Base-by-base conservation (phyloP, 371 early-diverging fungal genomes). In the Rhizopus delemar region DNA sequence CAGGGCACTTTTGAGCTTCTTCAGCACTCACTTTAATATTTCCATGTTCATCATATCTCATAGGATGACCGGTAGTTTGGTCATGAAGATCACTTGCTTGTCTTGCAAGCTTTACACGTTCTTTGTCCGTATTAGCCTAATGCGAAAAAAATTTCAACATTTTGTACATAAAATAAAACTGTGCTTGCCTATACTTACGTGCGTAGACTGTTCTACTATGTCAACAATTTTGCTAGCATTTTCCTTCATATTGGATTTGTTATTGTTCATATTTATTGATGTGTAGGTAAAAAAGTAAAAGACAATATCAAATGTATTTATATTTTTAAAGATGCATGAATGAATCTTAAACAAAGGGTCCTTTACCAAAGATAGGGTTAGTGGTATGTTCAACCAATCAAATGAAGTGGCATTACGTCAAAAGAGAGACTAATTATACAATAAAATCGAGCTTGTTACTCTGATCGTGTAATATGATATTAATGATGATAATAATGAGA, bases 1-100 rank as follows among this genome's bases (percentile, higher is more conserved):
- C 61, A 39, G 74, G 70, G 15, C 70, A 68, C 35, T 56, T 22
- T 38, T 59, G 62, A 33, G 74, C 70, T 41, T 68, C 66, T 46
- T 66, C 58, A 16, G 56, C 52, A 9, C 46, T 16, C 9, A 31
- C 66, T 22, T 60, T 39, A 12, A 66, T 60, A 11, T 69, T 58
- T 7, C 69, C 73, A 34, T 72, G 59, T 12, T 62, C 57, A 46
- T 72, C 73, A 41, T 69, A 57, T 28, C 60, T 52, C 69, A 72
- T 63, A 12, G 69, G 46, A n/a, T 62, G 66, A 8, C 73, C 73
- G 45, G 69, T 69, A 3, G 57, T 53, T 16, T 56, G 36, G 35
- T 69, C 41, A 50, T 72, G 73, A 6, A 72, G 16, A 15, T 56
- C 50, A 41, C 55, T 69, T 4, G 69, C 69, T 43, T 66, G 45